phyloP scores from a whole-genome alignment of 176 grass and related monocot genomes.

The Aegilops speltoides region DNA sequence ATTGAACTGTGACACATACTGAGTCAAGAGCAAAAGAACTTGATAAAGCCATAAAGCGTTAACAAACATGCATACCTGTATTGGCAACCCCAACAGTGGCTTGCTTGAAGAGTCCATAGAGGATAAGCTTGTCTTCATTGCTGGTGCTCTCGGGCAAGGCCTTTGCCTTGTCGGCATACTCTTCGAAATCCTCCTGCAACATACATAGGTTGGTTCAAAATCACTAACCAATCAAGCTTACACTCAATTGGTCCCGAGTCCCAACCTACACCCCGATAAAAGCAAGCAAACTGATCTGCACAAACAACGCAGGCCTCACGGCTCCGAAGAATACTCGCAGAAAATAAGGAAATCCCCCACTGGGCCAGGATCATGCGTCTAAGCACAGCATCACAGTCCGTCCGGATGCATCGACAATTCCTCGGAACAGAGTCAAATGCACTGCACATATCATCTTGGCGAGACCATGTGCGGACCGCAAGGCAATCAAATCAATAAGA shows the following conservation, averaged over 20 bases:
- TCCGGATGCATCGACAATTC: slow-evolving; percentile 12
- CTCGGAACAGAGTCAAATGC: background rate
- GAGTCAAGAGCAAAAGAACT: background rate
- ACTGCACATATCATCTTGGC: background rate
- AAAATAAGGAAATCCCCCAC: background rate
- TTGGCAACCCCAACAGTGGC: slow-evolving; percentile 65
- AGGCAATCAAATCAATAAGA: background rate
- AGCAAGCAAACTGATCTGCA: background rate
- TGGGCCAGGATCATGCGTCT: background rate
- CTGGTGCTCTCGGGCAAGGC: slow-evolving; percentile 54
- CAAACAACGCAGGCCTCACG: background rate
- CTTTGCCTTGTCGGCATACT: slow-evolving; percentile 65
- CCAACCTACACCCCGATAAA: background rate
- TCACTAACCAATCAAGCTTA: background rate
- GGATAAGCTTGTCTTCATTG: slow-evolving; percentile 64
- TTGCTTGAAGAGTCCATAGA: slow-evolving; percentile 88
- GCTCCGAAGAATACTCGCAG: background rate
- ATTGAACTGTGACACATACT: background rate
- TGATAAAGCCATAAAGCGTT: background rate
- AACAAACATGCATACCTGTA: slow-evolving; percentile 49
- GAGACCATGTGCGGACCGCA: background rate
- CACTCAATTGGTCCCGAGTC: background rate
- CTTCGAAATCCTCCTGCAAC: slow-evolving; percentile 66
- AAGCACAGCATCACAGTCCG: background rate
- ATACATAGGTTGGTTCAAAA: background rate